Percentiles rank a stretch among this genome's conserved stretches.
Evolutionary conservation across 257 asterid genomes (phyloP).

Genomic region (Craterostigma plantagineum): DNA sequence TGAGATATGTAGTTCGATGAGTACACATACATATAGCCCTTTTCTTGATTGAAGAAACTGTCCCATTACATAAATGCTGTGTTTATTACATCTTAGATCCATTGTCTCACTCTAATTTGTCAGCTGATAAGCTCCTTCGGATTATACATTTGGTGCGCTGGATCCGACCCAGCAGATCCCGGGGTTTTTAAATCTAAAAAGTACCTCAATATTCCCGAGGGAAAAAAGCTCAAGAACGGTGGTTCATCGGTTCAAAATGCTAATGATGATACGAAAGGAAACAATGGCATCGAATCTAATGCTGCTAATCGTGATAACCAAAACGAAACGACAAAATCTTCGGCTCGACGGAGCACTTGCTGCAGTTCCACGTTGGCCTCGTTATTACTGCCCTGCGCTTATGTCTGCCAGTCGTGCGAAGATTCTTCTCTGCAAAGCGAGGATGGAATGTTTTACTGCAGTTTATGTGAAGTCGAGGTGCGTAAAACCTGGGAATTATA

Average conservation of each 20-base stretch:
- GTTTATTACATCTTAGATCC: no score
- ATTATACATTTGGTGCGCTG: constrained; percentile 93
- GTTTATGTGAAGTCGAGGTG: constrained; percentile 98
- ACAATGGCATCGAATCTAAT: no score
- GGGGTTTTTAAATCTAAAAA: constrained; percentile 85
- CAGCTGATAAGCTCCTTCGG: constrained; percentile 69
- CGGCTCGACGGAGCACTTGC: constrained; percentile 13
- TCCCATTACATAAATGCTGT: no score
- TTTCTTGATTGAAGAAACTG: no score
- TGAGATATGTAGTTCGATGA: constrained; percentile 30
- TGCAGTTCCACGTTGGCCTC: constrained; percentile 21
- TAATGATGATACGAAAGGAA: no score
- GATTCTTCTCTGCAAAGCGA: constrained; percentile 72
- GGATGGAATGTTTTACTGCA: constrained; percentile 98
- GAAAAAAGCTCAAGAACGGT: constrained; percentile 24
- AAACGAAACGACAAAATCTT: constrained; percentile 14
- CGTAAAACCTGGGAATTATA: constrained; percentile 11
- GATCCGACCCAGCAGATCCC: constrained; percentile 83
- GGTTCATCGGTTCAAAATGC: no score
- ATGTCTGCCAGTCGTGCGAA: constrained; percentile 26
- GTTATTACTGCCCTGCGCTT: constrained; percentile 47
- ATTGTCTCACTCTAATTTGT: no score
- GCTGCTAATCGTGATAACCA: no score
- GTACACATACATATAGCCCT: no score
- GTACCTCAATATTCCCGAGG: constrained; percentile 34